Conservation (phyloP, 257 asterid genomes). For the Solanum phureja region DNA sequence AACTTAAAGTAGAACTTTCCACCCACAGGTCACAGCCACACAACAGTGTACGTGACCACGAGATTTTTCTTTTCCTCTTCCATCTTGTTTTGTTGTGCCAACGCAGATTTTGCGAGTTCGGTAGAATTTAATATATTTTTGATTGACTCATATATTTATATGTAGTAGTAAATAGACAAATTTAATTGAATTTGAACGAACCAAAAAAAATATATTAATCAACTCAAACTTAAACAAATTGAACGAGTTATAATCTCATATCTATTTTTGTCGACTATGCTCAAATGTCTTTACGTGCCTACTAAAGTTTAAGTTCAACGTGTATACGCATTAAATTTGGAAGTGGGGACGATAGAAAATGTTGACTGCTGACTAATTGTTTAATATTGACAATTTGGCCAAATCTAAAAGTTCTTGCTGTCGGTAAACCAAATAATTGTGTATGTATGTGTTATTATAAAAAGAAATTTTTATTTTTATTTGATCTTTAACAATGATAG, state of each 20-base stretch:
- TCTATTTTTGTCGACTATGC: background rate
- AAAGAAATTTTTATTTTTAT: too few species aligned
- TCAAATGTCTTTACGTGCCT: background rate
- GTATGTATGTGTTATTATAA: background rate
- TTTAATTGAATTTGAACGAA: too few species aligned
- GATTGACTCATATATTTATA: too few species aligned
- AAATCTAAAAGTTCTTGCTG: background rate
- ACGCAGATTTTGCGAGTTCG: background rate
- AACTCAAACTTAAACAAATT: background rate
- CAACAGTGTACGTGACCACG: background rate
- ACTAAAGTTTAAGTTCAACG: background rate
- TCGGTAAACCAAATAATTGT: background rate
- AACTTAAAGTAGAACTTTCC: background rate
- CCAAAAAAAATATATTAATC: fast-evolving
- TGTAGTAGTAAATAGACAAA: too few species aligned
- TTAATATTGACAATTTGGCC: background rate
- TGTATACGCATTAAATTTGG: background rate
- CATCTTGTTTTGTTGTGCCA: background rate
- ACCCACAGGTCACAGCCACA: background rate
- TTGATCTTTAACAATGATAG: background rate
- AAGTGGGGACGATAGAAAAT: background rate
- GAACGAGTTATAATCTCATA: background rate
- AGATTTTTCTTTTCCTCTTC: background rate
- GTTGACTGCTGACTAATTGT: background rate
- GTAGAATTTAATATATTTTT: fast-evolving